Conservation (phyloP, 208 protist genomes). For the Vickermania ingenoplastis region DNA sequence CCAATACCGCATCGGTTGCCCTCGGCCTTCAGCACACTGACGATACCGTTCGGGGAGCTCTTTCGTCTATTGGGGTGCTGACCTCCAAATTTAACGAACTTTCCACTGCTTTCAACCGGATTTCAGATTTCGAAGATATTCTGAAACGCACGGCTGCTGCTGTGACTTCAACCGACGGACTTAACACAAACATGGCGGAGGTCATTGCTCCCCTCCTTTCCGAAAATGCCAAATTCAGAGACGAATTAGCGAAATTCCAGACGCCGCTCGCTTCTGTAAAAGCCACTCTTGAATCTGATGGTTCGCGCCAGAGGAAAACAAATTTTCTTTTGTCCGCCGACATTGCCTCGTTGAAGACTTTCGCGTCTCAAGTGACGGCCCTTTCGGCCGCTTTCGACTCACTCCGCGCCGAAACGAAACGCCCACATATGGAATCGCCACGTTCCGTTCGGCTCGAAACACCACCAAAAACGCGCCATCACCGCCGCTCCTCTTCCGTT, state of each 20-base stretch:
- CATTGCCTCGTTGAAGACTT: background rate
- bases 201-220: background rate
- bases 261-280: background rate
- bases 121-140: background rate
- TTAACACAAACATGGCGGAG: background rate
- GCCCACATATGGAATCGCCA: too few relatives aligned
- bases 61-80: background rate
- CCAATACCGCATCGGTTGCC: too few relatives aligned
- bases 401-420: background rate
- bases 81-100: too few relatives aligned
- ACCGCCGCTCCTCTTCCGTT: background rate
- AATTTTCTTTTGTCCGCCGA: background rate
- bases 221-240: background rate
- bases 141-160: background rate
- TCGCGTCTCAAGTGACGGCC: background rate
- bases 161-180: background rate
- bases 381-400: background rate
- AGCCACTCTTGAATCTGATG: background rate
- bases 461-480: too few relatives aligned
- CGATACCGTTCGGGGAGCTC: background rate
- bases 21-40: background rate
- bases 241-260: background rate
- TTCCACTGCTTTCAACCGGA: background rate
- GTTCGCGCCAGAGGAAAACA: background rate
- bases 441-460: background rate